Conservation (phyloP, 1,139 yeast species). For the Kazachstania sp. region DNA sequence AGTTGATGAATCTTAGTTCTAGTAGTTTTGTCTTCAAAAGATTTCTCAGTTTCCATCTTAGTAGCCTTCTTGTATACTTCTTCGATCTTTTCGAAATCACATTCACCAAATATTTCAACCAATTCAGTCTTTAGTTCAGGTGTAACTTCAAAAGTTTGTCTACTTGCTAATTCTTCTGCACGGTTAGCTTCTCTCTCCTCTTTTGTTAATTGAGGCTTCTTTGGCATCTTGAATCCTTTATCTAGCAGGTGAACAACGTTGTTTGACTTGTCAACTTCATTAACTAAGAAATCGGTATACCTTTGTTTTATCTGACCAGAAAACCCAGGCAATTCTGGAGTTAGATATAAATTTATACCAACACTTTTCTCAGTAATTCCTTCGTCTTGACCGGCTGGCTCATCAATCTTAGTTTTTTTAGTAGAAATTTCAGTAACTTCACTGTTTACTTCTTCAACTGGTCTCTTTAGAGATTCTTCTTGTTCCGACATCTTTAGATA, state of each 20-base stretch:
- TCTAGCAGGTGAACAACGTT: constrained; percentile 68
- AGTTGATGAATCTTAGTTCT: constrained; percentile 75
- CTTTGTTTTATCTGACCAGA: constrained; percentile 75
- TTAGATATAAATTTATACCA: constrained; percentile 70
- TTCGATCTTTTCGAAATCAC: constrained; percentile 49
- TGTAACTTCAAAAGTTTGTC: constrained; percentile 40
- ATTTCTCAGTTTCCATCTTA: constrained; percentile 49
- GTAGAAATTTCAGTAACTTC: background rate
- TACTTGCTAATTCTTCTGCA: constrained; percentile 34
- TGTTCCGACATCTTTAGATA: constrained; percentile 7
- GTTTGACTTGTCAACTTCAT: constrained; percentile 66
- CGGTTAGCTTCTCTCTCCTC: constrained; percentile 33
- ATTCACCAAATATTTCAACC: constrained; percentile 48
- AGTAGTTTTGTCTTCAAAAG: constrained; percentile 56
- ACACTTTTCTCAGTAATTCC: constrained; percentile 56
- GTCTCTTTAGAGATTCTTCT: constrained; percentile 7
- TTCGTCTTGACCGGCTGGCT: constrained; percentile 3
- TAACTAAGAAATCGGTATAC: constrained; percentile 90
- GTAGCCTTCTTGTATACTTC: constrained; percentile 51
- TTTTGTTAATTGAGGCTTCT: constrained; percentile 44
- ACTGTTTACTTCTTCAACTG: constrained; percentile 6
- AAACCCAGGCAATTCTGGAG: constrained; percentile 53
- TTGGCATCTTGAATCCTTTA: constrained; percentile 51
- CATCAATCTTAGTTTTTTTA: constrained; percentile 10
- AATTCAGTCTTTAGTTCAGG: constrained; percentile 42